Evolutionary conservation across 225 moss, liverwort and hornwort genomes (phyloP).

Genomic region (Thuidium tamariscinum): DNA sequence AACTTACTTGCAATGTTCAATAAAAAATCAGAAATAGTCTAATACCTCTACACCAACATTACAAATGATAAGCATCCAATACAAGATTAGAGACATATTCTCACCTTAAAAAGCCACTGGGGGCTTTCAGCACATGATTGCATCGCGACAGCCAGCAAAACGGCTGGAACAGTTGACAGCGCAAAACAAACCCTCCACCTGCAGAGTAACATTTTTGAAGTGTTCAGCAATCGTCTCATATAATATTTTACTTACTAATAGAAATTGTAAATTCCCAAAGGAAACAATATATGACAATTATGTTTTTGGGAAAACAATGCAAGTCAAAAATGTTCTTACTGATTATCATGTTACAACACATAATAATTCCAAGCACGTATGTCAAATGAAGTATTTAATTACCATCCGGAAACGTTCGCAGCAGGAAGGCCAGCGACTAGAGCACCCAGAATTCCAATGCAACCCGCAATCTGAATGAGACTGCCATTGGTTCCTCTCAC

Average conservation of each 20-base stretch:
- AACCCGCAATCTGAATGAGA: slow-evolving; percentile 38
- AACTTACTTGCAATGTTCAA: too few species aligned
- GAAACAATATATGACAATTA: not conserved
- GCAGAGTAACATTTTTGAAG: not conserved
- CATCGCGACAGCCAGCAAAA: slow-evolving; percentile 33
- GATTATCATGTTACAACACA: too few species aligned
- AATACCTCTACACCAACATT: too few species aligned
- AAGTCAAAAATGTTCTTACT: not conserved
- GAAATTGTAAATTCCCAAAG: too few species aligned
- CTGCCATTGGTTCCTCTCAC: slow-evolving; percentile 41
- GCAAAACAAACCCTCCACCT: slow-evolving; percentile 52
- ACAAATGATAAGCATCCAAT: not conserved
- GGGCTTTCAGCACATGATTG: slow-evolving; percentile 45
- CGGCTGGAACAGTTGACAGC: slow-evolving; percentile 29
- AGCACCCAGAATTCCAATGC: slow-evolving; percentile 35
- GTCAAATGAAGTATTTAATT: not conserved
- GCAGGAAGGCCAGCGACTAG: slow-evolving; percentile 39
- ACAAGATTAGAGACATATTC: not conserved
- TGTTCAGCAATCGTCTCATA: too few species aligned
- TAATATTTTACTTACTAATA: not conserved
- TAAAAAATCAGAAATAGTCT: too few species aligned
- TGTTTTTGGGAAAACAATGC: too few species aligned
- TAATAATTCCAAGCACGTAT: not conserved
- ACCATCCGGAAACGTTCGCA: slow-evolving; percentile 36
- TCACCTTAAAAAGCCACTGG: slow-evolving; percentile 49